Percentiles rank a stretch among this genome's conserved stretches.
Evolutionary conservation across 129 eudicot genomes (phyloP).

Genomic region (Dittrichia graveolens): DNA sequence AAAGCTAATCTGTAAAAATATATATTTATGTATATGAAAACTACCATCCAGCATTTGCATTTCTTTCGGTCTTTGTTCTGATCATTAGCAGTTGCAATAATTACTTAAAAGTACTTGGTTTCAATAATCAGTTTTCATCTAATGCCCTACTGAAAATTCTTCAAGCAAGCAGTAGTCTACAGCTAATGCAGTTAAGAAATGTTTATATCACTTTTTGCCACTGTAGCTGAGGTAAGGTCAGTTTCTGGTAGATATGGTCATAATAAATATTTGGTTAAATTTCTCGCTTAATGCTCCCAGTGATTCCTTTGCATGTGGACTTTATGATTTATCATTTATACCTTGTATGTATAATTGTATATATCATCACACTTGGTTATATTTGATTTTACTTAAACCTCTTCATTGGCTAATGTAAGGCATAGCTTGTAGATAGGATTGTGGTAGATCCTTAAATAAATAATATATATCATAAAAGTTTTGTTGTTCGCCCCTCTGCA

Average conservation of each 20-base stretch:
- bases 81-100: not conserved
- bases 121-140: not conserved
- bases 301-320: not conserved
- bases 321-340: not conserved
- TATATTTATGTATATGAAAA: not conserved
- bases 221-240: not conserved
- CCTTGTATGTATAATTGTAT: not conserved
- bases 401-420: not conserved
- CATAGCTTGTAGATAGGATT: not conserved
- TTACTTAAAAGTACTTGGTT: not conserved
- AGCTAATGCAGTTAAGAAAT: not conserved
- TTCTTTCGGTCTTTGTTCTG: not conserved
- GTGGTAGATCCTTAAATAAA: conserved; percentile 11
- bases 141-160: not conserved
- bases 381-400: conserved; percentile 15
- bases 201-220: not conserved
- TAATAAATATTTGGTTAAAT: not conserved
- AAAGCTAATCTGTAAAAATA: conserved; percentile 9
- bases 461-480: not conserved
- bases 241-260: not conserved
- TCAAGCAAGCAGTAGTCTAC: not conserved
- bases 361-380: not conserved
- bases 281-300: not conserved
- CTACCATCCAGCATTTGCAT: not conserved
- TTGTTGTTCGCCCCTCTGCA: conserved; percentile 30